phyloP scores from a whole-genome alignment of 768 basidiomycete genomes.

The Lepiota brunneoincarnata region DNA sequence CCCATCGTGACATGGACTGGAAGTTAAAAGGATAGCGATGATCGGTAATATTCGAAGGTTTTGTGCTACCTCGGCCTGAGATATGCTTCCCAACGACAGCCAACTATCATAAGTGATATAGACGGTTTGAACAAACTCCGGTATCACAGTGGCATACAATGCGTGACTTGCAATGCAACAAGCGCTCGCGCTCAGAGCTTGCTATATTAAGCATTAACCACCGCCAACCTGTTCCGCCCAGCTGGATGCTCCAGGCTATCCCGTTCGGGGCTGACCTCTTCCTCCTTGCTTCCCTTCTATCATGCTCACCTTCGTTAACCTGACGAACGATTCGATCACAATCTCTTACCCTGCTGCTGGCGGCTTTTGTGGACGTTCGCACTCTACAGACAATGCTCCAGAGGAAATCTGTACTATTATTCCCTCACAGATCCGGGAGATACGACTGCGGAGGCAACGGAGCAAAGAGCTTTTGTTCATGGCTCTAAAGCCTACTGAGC shows the following conservation, averaged over 20 bases:
- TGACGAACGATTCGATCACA: constrained; percentile 22
- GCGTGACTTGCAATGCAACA: no score
- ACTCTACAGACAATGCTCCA: neutral
- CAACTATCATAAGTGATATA: no score
- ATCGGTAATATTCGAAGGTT: no score
- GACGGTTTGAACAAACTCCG: no score
- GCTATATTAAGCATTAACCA: no score
- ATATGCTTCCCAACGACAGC: no score
- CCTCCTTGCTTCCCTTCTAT: neutral
- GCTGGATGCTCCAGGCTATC: neutral
- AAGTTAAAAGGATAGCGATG: no score
- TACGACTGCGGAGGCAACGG: neutral
- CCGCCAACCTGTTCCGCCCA: neutral
- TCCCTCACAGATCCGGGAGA: constrained; percentile 7
- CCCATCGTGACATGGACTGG: no score
- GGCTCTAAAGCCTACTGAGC: neutral
- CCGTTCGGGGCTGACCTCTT: neutral
- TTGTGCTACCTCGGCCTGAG: no score
- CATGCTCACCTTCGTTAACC: constrained; percentile 24
- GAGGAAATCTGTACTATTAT: neutral
- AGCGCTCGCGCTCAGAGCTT: neutral
- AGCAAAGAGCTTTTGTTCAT: neutral
- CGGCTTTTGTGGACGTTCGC: neutral
- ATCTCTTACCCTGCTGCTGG: constrained; percentile 7
- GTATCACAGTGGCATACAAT: no score